Evolutionary conservation across 139 green algal genomes (phyloP).

Genomic region (Chlamydomonas incerta): DNA sequence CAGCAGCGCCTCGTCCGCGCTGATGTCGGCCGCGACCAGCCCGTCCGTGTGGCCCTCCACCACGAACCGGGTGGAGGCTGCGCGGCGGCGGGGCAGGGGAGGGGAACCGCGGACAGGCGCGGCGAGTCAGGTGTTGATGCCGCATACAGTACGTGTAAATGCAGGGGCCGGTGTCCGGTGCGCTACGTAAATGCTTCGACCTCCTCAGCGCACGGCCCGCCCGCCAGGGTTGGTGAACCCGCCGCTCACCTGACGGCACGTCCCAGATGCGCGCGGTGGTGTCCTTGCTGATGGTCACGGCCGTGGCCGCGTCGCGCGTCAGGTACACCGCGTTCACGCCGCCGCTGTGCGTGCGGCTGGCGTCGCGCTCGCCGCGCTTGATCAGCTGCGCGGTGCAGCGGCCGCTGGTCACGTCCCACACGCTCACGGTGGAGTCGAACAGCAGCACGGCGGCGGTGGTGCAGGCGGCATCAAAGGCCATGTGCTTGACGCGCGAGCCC

Average conservation of each 20-base stretch:
- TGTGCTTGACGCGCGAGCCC: slow-evolving; percentile 68
- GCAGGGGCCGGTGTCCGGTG: no score
- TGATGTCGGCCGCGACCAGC: slow-evolving; percentile 52
- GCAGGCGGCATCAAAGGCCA: slow-evolving; percentile 64
- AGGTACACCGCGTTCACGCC: slow-evolving; percentile 74
- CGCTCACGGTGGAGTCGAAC: slow-evolving; percentile 71
- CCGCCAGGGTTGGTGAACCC: no score
- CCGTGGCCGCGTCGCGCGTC: slow-evolving; percentile 49
- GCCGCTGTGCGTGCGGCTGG: slow-evolving; percentile 62
- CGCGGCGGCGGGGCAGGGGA: slow-evolving; percentile 37
- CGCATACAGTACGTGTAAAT: no score
- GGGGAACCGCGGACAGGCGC: neutral
- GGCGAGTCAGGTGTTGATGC: no score
- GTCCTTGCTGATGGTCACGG: slow-evolving; percentile 74
- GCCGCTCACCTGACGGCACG: slow-evolving; percentile 3
- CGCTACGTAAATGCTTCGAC: no score
- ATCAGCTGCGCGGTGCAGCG: slow-evolving; percentile 66
- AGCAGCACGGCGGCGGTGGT: slow-evolving; percentile 55
- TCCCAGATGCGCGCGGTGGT: slow-evolving; percentile 25
- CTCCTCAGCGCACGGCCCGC: no score
- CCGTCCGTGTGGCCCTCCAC: slow-evolving; percentile 71
- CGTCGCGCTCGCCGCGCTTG: slow-evolving; percentile 57
- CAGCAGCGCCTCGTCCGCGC: slow-evolving; percentile 55
- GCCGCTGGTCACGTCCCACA: slow-evolving; percentile 73
- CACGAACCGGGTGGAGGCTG: slow-evolving; percentile 40